Conservation (phyloP, 2,329 filamentous ascomycete species). For the Pezicula neosporulosa region DNA sequence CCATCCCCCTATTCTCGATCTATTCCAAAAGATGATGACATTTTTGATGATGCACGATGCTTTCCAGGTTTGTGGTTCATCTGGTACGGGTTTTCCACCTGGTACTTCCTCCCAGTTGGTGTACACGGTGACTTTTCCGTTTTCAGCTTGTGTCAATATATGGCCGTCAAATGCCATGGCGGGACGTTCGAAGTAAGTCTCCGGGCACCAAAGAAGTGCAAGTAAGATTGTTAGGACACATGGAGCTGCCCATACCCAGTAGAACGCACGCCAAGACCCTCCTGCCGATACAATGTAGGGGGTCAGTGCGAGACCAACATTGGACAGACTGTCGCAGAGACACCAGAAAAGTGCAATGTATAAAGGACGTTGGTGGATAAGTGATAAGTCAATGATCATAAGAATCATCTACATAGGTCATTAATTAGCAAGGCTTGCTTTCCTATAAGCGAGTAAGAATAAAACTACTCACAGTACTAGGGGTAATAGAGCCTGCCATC, state of each 20-base stretch:
- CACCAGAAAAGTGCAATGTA: slow-evolving; percentile 32
- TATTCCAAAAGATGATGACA: slow-evolving; percentile 1
- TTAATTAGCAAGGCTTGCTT: not conserved
- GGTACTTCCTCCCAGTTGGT: slow-evolving; percentile 27
- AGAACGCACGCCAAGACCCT: slow-evolving; percentile 30
- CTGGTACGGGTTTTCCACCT: slow-evolving; percentile 8
- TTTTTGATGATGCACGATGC: not conserved
- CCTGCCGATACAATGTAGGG: slow-evolving; percentile 25
- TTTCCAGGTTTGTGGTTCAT: not conserved
- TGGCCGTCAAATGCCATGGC: slow-evolving; percentile 37
- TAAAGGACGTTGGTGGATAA: slow-evolving; percentile 33
- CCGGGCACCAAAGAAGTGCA: slow-evolving; percentile 30
- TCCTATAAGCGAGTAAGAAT: not conserved
- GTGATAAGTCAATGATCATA: slow-evolving; percentile 35
- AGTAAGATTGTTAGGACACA: slow-evolving; percentile 23
- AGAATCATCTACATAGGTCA: slow-evolving; percentile 26
- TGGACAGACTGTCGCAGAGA: slow-evolving; percentile 22
- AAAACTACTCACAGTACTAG: slow-evolving; percentile 25
- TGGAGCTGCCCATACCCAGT: slow-evolving; percentile 27
- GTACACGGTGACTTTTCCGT: slow-evolving; percentile 35
- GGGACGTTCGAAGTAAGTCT: slow-evolving; percentile 38
- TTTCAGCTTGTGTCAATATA: slow-evolving; percentile 33
- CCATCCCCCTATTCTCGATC: slow-evolving; percentile 2
- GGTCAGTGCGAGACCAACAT: slow-evolving; percentile 21
- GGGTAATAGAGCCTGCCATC: slow-evolving; percentile 26